phyloP scores from a whole-genome alignment of 345 rosid species.

The Isatis tinctoria region DNA sequence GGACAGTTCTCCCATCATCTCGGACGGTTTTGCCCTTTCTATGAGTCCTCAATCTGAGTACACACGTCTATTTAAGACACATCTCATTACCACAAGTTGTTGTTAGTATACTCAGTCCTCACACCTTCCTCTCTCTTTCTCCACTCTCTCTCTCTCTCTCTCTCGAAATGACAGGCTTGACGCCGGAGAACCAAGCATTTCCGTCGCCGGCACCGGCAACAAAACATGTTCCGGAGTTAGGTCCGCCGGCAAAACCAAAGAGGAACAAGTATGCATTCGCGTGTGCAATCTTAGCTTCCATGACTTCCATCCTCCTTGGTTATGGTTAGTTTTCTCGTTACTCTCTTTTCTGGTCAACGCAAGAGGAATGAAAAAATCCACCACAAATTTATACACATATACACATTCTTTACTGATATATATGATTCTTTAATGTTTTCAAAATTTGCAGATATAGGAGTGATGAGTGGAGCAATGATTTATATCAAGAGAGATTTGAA shows the following conservation, averaged over 20 bases:
- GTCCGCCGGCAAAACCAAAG: constrained; percentile 45
- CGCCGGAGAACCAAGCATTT: constrained; percentile 22
- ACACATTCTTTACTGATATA: background rate
- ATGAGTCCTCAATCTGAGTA: background rate
- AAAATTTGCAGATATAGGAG: constrained; percentile 58
- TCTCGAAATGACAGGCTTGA: background rate
- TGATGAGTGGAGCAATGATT: constrained; percentile 76
- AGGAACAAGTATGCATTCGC: constrained; percentile 65
- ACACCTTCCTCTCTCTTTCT: background rate
- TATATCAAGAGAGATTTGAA: constrained; percentile 47
- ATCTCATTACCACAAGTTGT: constrained; percentile 24
- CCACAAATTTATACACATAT: background rate
- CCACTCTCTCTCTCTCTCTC: background rate
- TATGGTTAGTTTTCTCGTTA: constrained; percentile 57
- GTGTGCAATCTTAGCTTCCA: constrained; percentile 71
- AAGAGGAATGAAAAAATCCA: background rate
- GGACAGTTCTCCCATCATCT: constrained; percentile 1
- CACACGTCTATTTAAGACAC: constrained; percentile 26
- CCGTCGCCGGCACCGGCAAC: background rate
- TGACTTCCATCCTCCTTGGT: constrained; percentile 81
- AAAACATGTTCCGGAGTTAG: constrained; percentile 41
- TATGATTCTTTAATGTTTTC: background rate
- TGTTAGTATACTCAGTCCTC: constrained; percentile 18
- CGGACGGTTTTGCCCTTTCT: constrained; percentile 25
- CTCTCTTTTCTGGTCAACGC: no score